phyloP scores from a whole-genome alignment of 192 early-diverging fungal species.

The Dimargaris verticillata region DNA sequence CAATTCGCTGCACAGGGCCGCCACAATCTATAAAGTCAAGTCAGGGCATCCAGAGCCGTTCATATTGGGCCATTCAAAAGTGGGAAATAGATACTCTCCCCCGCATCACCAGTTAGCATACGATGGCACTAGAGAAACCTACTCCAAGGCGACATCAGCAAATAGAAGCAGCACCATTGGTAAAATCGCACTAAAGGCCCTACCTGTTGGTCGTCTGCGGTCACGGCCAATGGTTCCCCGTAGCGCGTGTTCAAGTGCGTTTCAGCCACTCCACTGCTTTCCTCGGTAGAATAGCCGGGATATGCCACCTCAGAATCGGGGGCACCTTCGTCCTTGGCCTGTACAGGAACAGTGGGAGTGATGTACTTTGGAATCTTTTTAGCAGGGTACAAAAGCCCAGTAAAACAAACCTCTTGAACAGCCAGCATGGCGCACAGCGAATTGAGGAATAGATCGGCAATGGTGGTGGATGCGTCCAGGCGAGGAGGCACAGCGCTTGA shows the following conservation, averaged over 20 bases:
- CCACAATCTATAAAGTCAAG: neutral
- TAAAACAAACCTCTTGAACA: constrained; percentile 4
- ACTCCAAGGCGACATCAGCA: neutral
- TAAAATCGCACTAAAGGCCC: neutral
- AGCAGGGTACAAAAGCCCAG: constrained; percentile 9
- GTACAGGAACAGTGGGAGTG: neutral
- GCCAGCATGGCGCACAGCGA: constrained; percentile 4
- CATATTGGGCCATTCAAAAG: neutral
- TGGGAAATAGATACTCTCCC: neutral
- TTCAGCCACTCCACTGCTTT: constrained; percentile 11
- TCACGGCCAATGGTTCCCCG: constrained; percentile 14
- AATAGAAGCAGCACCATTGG: neutral
- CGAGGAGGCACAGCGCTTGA: neutral
- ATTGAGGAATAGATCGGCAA: constrained; percentile 6
- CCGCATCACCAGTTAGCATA: neutral
- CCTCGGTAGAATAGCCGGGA: constrained; percentile 16
- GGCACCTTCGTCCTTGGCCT: neutral
- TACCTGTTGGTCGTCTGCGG: constrained; percentile 15
- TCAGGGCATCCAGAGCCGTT: no score
- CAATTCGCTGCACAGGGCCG: constrained; percentile 11
- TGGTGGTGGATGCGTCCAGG: neutral
- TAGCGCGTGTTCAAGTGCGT: neutral
- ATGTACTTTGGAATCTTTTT: neutral
- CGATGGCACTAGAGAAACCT: constrained; percentile 6
- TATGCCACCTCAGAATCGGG: constrained; percentile 18